Evolutionary conservation across 2,329 filamentous ascomycete genomes (phyloP), one percentile per base, ranked within the genome.

Genomic region (Xylaria sp.): DNA sequence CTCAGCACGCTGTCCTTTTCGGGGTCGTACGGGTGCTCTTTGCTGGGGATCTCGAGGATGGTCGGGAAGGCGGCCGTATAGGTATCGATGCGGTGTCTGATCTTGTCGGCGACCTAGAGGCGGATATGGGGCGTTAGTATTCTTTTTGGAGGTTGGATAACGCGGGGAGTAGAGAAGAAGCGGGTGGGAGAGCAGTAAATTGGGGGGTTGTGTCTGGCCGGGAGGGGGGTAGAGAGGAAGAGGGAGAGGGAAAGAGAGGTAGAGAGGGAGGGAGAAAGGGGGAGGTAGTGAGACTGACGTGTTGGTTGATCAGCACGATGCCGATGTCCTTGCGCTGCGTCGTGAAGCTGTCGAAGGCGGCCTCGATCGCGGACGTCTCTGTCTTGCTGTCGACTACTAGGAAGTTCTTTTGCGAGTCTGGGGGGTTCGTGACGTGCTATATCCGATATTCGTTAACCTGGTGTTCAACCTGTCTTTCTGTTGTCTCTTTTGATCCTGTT

Each of bases 1-100:
- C 94, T 92, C 82, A 99, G 82, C 52, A 99, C 95, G 79, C 95
- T 98, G 81, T 99, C 96, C 86, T 99, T 99, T 83, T 99, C 96
- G 0, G 96, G 96, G 77, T 99, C 95, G 79, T 99, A 99, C 1
- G 96, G 96, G 81, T 99, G 96, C 81, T 99, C 96, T 86, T 99
- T 99, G 84, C 94, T 97, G 28, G 96, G 96, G 70, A 99, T 98
- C 82, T 99, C 96, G 67, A 99, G 89, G 64, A 99, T 88, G 25
- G 94, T 91, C n/a, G 96, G 96, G 83, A 99, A 99, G 4, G 96
- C 94, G 59, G 95, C 93, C 23, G 94, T 95, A 83, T 97, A 98
- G 46, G 89, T 90, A 81, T 99, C 96, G 75, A 99, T 91, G 70
- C 91, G 90, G 80, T 95, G 89, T 81, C 96, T 90, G 88, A 99